A percentile compares a stretch with the other conserved stretches of the same genome.
Conservation (phyloP, 1,139 yeast species). For the Nakaseomyces uthaithaninus region DNA sequence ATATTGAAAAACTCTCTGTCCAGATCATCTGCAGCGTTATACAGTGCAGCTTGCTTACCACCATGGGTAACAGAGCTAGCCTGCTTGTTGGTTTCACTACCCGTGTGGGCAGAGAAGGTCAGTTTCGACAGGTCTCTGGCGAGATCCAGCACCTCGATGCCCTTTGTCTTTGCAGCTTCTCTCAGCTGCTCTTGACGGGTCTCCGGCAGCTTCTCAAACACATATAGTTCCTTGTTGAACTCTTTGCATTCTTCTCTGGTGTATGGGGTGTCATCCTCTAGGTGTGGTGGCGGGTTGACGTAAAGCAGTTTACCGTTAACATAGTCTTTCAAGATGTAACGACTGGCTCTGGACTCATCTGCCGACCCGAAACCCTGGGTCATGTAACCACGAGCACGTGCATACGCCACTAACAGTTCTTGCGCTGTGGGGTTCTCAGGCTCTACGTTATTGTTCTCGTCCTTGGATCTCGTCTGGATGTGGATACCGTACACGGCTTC, state of each 20-base stretch:
- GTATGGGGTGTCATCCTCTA: slow-evolving; percentile 40
- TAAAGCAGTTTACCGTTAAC: slow-evolving; percentile 84
- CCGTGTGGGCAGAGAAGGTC: slow-evolving; percentile 73
- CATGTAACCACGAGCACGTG: slow-evolving; percentile 95
- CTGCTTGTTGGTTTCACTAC: slow-evolving; percentile 36
- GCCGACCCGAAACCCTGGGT: slow-evolving; percentile 96
- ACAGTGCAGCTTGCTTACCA: slow-evolving; percentile 74
- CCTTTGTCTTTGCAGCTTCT: slow-evolving; percentile 50
- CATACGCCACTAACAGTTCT: slow-evolving; percentile 85
- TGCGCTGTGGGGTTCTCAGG: slow-evolving; percentile 63
- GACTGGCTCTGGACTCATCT: slow-evolving; percentile 90
- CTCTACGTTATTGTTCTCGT: slow-evolving; percentile 52
- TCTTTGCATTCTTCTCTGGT: slow-evolving; percentile 46
- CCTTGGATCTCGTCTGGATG: slow-evolving; percentile 61
- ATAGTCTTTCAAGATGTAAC: slow-evolving; percentile 88
- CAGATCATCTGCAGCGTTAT: slow-evolving; percentile 67
- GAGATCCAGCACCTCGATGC: slow-evolving; percentile 52
- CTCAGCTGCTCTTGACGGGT: slow-evolving; percentile 64
- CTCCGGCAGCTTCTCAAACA: slow-evolving; percentile 57
- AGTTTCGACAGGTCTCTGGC: slow-evolving; percentile 61
- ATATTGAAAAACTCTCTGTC: slow-evolving; percentile 77
- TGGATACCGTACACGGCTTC: slow-evolving; percentile 94
- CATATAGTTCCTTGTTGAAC: slow-evolving; percentile 70
- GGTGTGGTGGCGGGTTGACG: slow-evolving; percentile 79
- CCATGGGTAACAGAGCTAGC: slow-evolving; percentile 50